Conservation (phyloP, 1,284 basidiomycete species). For the Exobasidium rhododendri region DNA sequence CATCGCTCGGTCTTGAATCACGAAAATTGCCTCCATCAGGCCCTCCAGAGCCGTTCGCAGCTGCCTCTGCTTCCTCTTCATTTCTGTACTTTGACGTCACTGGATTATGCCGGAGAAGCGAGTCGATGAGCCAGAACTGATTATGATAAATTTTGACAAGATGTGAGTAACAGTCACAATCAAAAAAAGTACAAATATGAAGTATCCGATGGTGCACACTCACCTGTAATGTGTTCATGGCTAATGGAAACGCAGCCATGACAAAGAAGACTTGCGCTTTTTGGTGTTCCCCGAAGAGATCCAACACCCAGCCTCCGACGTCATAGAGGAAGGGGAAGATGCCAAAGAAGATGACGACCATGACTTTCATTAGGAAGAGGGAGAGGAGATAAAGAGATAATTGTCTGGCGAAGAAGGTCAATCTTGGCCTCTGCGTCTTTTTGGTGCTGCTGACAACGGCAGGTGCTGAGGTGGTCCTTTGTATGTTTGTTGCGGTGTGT, state of each 20-base stretch:
- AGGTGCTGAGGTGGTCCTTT: background rate
- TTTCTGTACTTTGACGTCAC: conserved; percentile 33
- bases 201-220: background rate
- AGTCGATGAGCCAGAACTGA: conserved; percentile 54
- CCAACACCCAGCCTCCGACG: conserved; percentile 75
- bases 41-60: background rate
- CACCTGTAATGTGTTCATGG: conserved; percentile 65
- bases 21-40: background rate
- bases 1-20: background rate
- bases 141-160: background rate
- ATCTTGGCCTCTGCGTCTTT: conserved; percentile 17
- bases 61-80: conserved; percentile 17
- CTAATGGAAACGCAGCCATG: conserved; percentile 88
- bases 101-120: conserved; percentile 47
- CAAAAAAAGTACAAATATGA: background rate
- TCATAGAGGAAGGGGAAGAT: conserved; percentile 65
- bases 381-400: conserved; percentile 78
- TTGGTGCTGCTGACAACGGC: background rate
- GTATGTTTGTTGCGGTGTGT: background rate
- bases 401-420: conserved; percentile 74
- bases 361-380: conserved; percentile 78
- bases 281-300: conserved; percentile 67
- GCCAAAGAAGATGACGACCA: conserved; percentile 73
- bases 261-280: conserved; percentile 57
- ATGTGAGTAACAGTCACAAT: background rate